Base-by-base conservation (phyloP, 2,329 filamentous ascomycete genomes). In the Elsinoe perseae region DNA sequence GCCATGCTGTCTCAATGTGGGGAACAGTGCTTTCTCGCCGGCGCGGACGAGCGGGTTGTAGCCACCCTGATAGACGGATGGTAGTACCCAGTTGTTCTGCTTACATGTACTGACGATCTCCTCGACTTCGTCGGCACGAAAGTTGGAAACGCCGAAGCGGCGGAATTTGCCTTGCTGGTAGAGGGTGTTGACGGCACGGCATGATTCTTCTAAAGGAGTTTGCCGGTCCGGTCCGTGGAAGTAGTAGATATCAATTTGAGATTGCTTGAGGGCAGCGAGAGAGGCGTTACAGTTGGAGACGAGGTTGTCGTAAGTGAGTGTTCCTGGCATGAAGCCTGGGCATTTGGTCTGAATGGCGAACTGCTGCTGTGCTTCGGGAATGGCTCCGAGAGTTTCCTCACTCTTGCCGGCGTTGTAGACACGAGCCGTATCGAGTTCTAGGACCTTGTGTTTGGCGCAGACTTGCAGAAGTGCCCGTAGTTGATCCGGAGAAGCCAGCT, bases 91-190 rank as follows among this genome's bases (percentile, higher is more conserved):
- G 1, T 69, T 70, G 3, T 70, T 64, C 16, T 70, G 58, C 34
- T 73, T 68, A 60, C 76, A 79, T 10, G 77, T 70, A 8, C 68
- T 64, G 30, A 75, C 55, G 2, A 78, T 67, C 43, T 69, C 56
- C 50, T 73, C 67, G 0, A 80, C 75, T 58, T 79, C 73, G 1
- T 67, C 67, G 1, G 71, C 70, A 0, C 66, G 65, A 60, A 72
- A 77, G 60, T 78, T 80, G 8, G 70, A 75, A 3, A 80, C 57
- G 0, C 76, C 77, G 57, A 77, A 77, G 0, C 68, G 59, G 61
- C 72, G 70, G 60, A 78, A 73, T 57, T 74, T 73, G 20, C 75
- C 74, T 34, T 73, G 64, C 14, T 63, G 56, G 59, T 72, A 64
- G 1, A 72, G 69, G 18, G 72, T 64, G 56, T 78, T 61, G 57